Percentiles rank a stretch among this genome's conserved stretches.
Evolutionary conservation across 768 basidiomycete genomes (phyloP).

Genomic region (Leccinum subtestaceum): DNA sequence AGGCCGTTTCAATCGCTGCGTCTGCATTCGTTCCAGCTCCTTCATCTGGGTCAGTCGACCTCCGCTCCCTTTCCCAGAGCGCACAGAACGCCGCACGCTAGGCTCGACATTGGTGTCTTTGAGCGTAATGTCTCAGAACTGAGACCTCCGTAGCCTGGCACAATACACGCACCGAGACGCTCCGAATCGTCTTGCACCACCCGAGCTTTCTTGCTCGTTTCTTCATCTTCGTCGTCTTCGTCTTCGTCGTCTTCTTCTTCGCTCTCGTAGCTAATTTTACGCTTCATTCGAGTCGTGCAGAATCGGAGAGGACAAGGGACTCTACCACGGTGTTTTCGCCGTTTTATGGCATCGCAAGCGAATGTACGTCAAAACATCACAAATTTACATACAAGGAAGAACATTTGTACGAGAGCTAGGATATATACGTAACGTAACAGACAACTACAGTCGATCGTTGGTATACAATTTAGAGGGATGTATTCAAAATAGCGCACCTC

Average conservation of each 20-base stretch:
- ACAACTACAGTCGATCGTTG: too few relatives aligned
- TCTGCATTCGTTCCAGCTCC: background rate
- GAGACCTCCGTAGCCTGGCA: too few relatives aligned
- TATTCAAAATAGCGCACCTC: too few relatives aligned
- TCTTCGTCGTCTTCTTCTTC: background rate
- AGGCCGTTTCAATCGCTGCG: background rate
- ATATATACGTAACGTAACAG: background rate
- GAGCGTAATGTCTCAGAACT: too few relatives aligned
- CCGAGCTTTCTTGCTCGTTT: background rate
- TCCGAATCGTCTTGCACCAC: background rate
- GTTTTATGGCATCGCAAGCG: background rate
- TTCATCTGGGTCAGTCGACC: background rate
- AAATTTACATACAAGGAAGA: background rate
- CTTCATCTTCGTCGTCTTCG: background rate
- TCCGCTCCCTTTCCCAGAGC: background rate
- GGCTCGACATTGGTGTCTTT: background rate
- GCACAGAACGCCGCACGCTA: background rate
- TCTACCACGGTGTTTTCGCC: background rate
- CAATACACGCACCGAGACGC: too few relatives aligned
- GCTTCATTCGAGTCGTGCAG: background rate
- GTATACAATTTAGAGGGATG: too few relatives aligned
- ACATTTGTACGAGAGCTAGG: background rate
- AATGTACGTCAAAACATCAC: background rate
- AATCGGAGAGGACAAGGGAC: background rate
- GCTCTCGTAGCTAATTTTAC: background rate